phyloP scores from a whole-genome alignment of 2,329 filamentous ascomycete species.

The Alternaria rosae region DNA sequence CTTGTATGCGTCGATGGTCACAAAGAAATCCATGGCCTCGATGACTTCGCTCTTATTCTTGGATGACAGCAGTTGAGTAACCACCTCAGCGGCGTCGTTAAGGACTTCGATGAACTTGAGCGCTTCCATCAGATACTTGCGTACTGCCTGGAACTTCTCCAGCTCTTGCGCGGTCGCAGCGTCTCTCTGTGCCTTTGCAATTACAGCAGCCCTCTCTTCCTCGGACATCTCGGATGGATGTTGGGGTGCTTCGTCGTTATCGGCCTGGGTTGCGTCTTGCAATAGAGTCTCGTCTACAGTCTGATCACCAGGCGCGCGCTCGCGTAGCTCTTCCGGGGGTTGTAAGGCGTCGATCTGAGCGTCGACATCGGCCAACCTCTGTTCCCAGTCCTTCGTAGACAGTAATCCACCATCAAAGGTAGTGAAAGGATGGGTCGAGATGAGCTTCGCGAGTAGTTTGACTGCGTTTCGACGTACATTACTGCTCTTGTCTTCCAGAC shows the following conservation, averaged over 20 bases:
- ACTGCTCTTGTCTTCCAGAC: constrained; percentile 96
- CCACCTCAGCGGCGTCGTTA: constrained; percentile 78
- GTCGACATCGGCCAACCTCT: constrained; percentile 81
- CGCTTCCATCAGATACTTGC: constrained; percentile 91
- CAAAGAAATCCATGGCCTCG: constrained; percentile 98
- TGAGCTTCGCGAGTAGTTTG: constrained; percentile 84
- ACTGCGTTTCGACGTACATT: constrained; percentile 95
- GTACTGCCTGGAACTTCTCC: constrained; percentile 84
- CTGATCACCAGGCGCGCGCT: constrained; percentile 67
- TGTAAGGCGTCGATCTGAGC: constrained; percentile 81
- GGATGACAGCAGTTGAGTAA: constrained; percentile 88
- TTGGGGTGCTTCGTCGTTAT: constrained; percentile 53
- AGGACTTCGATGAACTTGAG: constrained; percentile 92
- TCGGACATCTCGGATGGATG: constrained; percentile 76
- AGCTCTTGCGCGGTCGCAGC: constrained; percentile 89
- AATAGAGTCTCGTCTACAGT: constrained; percentile 80
- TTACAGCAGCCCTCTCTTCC: constrained; percentile 74
- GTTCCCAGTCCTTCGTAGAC: constrained; percentile 83
- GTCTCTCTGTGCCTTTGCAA: constrained; percentile 83
- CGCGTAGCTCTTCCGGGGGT: constrained; percentile 78
- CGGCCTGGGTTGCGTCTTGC: constrained; percentile 86
- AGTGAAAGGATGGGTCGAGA: constrained; percentile 89
- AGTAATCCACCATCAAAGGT: constrained; percentile 74
- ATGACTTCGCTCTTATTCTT: constrained; percentile 99
- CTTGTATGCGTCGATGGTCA: constrained; percentile 93